Conservation (phyloP, 2,329 filamentous ascomycete species). For the Paecilomyces sp. region DNA sequence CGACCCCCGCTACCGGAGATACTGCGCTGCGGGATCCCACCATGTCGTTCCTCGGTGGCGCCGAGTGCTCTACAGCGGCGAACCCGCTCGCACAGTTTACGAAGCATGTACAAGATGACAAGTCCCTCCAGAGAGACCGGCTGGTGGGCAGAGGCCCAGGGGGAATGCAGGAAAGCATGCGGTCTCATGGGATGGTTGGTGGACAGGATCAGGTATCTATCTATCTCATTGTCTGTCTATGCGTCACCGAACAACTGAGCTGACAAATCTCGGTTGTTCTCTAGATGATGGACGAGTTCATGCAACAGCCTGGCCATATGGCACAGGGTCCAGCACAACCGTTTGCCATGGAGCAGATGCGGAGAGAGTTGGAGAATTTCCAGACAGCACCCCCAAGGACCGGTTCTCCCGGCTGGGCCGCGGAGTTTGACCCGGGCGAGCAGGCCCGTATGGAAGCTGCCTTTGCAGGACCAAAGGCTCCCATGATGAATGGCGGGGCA, state of each 20-base stretch:
- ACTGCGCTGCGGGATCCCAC: slow-evolving; percentile 13
- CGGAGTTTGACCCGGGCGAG: slow-evolving; percentile 56
- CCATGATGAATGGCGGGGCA: slow-evolving; percentile 40
- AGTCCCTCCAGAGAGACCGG: slow-evolving; percentile 84
- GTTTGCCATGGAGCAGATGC: slow-evolving; percentile 62
- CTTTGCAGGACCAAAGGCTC: slow-evolving; percentile 48
- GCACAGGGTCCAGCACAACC: slow-evolving; percentile 48
- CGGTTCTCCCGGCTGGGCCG: slow-evolving; percentile 54
- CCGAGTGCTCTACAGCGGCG: slow-evolving; percentile 91
- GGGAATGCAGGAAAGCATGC: slow-evolving; percentile 67
- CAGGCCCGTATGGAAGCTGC: slow-evolving; percentile 66
- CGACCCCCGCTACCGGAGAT: background rate
- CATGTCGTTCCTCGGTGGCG: slow-evolving; percentile 95
- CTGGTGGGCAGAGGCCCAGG: slow-evolving; percentile 68
- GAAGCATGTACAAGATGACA: slow-evolving; percentile 95
- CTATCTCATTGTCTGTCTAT: background rate
- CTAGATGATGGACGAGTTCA: slow-evolving; percentile 88
- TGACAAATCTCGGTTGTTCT: slow-evolving; percentile 2
- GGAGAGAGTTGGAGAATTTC: slow-evolving; percentile 52
- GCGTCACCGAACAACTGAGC: too few relatives aligned
- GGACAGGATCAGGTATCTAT: slow-evolving; percentile 63
- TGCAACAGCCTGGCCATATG: slow-evolving; percentile 66
- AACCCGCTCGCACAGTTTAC: slow-evolving; percentile 97
- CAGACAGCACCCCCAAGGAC: slow-evolving; percentile 44
- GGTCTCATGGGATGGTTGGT: slow-evolving; percentile 60